A percentile compares a stretch with the other conserved stretches of the same genome.
Evolutionary conservation across 1,139 yeast species (phyloP).

Genomic region (Pichia sp.): DNA sequence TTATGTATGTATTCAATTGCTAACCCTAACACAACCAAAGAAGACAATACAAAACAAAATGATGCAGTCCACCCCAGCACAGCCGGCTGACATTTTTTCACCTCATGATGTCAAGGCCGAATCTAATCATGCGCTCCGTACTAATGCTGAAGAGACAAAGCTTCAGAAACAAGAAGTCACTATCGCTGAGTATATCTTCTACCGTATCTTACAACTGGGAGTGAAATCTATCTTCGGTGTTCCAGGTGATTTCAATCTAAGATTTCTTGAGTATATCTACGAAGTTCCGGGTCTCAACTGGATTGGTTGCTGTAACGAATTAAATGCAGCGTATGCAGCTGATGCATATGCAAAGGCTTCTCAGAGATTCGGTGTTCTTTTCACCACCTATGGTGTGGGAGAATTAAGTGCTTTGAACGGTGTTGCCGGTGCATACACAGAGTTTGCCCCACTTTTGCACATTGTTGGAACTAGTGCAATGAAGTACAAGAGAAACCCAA

Average conservation of each 20-base stretch:
- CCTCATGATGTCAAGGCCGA: too few relatives aligned
- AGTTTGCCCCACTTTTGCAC: slow-evolving; percentile 70
- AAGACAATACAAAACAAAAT: too few relatives aligned
- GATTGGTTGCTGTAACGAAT: slow-evolving; percentile 59
- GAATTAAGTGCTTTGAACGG: slow-evolving; percentile 84
- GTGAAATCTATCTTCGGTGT: slow-evolving; percentile 33
- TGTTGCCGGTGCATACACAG: slow-evolving; percentile 75
- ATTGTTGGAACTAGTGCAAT: slow-evolving; percentile 71
- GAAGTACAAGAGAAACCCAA: slow-evolving; percentile 12
- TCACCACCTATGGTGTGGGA: slow-evolving; percentile 78
- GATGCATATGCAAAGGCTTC: slow-evolving; percentile 67
- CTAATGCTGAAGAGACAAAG: too few relatives aligned
- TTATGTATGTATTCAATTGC: too few relatives aligned
- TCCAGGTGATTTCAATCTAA: slow-evolving; percentile 56
- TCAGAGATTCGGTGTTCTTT: slow-evolving; percentile 35
- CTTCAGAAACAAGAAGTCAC: slow-evolving; percentile 17
- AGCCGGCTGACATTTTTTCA: too few relatives aligned
- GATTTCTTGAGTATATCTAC: slow-evolving; percentile 47
- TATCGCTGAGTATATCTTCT: slow-evolving; percentile 27
- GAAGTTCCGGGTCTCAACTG: slow-evolving; percentile 37
- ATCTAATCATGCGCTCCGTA: too few relatives aligned
- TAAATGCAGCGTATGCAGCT: slow-evolving; percentile 68
- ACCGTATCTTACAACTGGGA: slow-evolving; percentile 24
- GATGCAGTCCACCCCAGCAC: too few relatives aligned
- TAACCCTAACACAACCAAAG: too few relatives aligned